Percentiles rank a stretch among this genome's conserved stretches.
Evolutionary conservation across 768 basidiomycete species (phyloP).

Genomic region (Boletus eberwhitei): DNA sequence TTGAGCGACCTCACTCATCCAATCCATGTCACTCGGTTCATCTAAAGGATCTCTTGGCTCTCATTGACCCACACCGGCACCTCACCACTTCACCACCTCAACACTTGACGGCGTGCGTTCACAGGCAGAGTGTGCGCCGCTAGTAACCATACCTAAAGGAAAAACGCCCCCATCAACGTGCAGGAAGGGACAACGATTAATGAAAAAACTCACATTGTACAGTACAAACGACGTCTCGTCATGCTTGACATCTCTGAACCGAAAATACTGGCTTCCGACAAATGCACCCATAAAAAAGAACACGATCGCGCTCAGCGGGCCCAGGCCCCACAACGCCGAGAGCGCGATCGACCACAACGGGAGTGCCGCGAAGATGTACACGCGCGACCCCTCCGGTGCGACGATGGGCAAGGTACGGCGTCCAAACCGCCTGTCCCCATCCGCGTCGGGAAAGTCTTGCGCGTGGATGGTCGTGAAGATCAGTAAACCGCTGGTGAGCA

Average conservation of each 20-base stretch:
- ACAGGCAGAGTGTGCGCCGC: conserved; percentile 6
- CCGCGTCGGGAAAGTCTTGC: conserved; percentile 34
- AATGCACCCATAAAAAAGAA: conserved; percentile 12
- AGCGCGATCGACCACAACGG: conserved; percentile 10
- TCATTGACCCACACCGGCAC: not conserved
- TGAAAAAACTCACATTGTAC: conserved; percentile 12
- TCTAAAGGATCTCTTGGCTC: not conserved
- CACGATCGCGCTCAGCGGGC: conserved; percentile 3
- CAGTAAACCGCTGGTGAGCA: conserved; percentile 28
- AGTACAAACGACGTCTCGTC: conserved; percentile 12
- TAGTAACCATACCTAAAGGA: conserved; percentile 6
- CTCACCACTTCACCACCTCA: conserved; percentile 3
- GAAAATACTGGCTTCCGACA: conserved; percentile 15
- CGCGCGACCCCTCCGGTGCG: conserved; percentile 13
- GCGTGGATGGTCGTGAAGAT: conserved; percentile 38
- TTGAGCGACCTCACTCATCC: too few species aligned
- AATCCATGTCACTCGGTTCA: not conserved
- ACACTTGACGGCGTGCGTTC: conserved; percentile 2
- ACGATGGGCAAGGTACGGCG: conserved; percentile 32
- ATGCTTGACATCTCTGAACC: conserved; percentile 3
- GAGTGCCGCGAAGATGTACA: conserved; percentile 11
- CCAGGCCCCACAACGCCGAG: conserved; percentile 5
- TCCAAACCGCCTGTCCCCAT: conserved; percentile 30
- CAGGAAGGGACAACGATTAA: not conserved
- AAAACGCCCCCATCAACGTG: not conserved